These are phyloP conservation scores for Calocera viscosa DNA, from an alignment of 768 basidiomycete species.

Conservation along the genomic window DNA sequence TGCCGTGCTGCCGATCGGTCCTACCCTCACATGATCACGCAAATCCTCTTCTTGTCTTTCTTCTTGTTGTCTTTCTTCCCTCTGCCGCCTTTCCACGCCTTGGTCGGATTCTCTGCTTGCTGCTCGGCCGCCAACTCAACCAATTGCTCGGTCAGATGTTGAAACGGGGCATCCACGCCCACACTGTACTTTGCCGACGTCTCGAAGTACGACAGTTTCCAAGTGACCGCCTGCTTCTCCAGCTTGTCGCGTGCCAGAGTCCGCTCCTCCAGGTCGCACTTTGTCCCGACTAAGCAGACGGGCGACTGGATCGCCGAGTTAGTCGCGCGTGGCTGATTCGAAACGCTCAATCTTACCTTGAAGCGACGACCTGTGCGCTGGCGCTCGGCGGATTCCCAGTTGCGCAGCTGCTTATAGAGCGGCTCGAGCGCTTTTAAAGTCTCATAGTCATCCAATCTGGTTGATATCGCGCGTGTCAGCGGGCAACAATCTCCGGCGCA, in stretches of 20 bases:
- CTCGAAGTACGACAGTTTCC: conserved; percentile 19
- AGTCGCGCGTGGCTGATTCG: conserved; percentile 16
- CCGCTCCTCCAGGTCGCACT: conserved; percentile 70
- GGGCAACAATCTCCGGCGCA: background rate
- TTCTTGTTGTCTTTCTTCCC: background rate
- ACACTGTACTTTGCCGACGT: conserved; percentile 16
- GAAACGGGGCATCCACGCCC: background rate
- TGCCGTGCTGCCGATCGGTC: no score
- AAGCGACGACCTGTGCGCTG: background rate
- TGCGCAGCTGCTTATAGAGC: background rate
- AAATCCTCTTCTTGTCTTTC: background rate
- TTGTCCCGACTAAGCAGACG: conserved; percentile 78
- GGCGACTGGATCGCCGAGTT: conserved; percentile 31
- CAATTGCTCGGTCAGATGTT: background rate
- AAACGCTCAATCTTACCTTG: background rate
- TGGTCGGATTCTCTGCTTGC: background rate
- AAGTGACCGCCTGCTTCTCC: conserved; percentile 15
- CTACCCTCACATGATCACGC: background rate
- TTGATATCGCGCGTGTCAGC: background rate
- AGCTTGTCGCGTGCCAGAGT: conserved; percentile 44
- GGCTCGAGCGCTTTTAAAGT: conserved; percentile 2
- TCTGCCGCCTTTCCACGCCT: background rate
- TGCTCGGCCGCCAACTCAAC: background rate
- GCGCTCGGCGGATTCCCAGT: background rate
- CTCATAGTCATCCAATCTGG: conserved; percentile 4